These are phyloP conservation scores for Agaricus subrufescens DNA, from an alignment of 768 basidiomycete species.

Conservation along the genomic window DNA sequence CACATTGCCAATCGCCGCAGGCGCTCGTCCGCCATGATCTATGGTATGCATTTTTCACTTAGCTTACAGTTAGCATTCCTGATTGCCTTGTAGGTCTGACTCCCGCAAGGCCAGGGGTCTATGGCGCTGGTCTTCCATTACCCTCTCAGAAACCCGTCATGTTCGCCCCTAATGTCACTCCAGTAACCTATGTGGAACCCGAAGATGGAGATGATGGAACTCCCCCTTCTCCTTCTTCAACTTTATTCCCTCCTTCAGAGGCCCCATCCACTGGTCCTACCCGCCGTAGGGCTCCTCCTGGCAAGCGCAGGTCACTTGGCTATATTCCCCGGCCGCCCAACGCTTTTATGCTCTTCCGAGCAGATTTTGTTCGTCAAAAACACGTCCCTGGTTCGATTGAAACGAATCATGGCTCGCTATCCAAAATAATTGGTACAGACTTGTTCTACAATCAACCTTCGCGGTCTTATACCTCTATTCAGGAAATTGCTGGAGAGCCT, in stretches of 20 bases:
- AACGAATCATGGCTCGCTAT: slow-evolving; percentile 69
- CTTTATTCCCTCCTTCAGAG: slow-evolving; percentile 18
- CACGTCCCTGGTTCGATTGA: slow-evolving; percentile 77
- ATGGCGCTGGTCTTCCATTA: slow-evolving; percentile 15
- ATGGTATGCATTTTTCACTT: background rate
- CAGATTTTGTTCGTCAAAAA: slow-evolving; percentile 74
- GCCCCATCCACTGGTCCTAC: slow-evolving; percentile 13
- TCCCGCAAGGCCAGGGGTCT: slow-evolving; percentile 23
- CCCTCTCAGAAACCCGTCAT: slow-evolving; percentile 19
- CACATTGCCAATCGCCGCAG: slow-evolving; percentile 4
- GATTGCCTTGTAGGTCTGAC: slow-evolving; percentile 10
- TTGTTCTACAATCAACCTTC: slow-evolving; percentile 22
- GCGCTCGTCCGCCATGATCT: slow-evolving; percentile 9
- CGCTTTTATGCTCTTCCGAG: slow-evolving; percentile 84
- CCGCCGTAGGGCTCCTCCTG: slow-evolving; percentile 38
- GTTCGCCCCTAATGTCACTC: slow-evolving; percentile 27
- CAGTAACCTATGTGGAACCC: slow-evolving; percentile 17
- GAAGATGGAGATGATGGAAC: slow-evolving; percentile 13
- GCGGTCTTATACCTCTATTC: slow-evolving; percentile 8
- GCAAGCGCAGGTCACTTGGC: slow-evolving; percentile 52
- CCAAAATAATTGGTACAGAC: slow-evolving; percentile 60
- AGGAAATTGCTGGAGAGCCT: slow-evolving; percentile 72
- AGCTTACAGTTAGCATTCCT: background rate
- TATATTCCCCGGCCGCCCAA: slow-evolving; percentile 83
- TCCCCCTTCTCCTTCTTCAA: slow-evolving; percentile 8